Evolutionary conservation across 108 stramenopile genomes (phyloP), one percentile per base, ranked within the genome.

Genomic region (Schizochytrium sp.): DNA sequence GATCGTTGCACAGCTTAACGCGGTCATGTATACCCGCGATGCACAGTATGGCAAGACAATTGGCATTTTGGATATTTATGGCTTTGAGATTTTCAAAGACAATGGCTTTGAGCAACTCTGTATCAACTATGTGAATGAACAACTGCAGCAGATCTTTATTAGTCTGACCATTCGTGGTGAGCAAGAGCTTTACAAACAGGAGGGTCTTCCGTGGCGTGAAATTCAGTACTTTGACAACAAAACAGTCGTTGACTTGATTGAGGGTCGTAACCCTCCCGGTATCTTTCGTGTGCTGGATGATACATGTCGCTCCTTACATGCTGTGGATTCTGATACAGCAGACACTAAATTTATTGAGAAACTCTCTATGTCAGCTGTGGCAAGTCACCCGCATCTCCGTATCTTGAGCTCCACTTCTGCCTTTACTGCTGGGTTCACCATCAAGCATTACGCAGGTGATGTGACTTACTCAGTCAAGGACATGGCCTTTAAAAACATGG

Each of bases 121-220:
- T 72, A 93, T 93, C 76, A 93, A 93, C 91, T 93, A 92, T 87
- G 55, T 46, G 59, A 93, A 93, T 89, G 94, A 94, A 76, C 92
- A 91, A 73, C 91, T 94, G 28, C 94, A 94, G 91, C 93, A 93
- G 91, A 57, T 89, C 61, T 95, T 95, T 93, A 95, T 92, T 88
- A 72, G 88, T 57, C 88, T 92, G 58, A 93, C 91, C 46, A 89
- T 95, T 56, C 89, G 89, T 56, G 91, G 87, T 7, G 94, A 95
- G 89, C 93, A 93, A 93, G 87, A 92, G 61, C 89, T 92, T 87
- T 95, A 95, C 93, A 72, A 56, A 41, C 61, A 56, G n/a, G 94
- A 94, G 87, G 93, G 93, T 2, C 61, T 94, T 55, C 72, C 90
- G 50, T 94, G 93, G 93, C 76, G 58, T 19, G 58, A 89, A 45